These are phyloP conservation scores for Phaeophleospora eucalypticola DNA, from an alignment of 2,329 filamentous ascomycete species.

Conservation along the genomic window DNA sequence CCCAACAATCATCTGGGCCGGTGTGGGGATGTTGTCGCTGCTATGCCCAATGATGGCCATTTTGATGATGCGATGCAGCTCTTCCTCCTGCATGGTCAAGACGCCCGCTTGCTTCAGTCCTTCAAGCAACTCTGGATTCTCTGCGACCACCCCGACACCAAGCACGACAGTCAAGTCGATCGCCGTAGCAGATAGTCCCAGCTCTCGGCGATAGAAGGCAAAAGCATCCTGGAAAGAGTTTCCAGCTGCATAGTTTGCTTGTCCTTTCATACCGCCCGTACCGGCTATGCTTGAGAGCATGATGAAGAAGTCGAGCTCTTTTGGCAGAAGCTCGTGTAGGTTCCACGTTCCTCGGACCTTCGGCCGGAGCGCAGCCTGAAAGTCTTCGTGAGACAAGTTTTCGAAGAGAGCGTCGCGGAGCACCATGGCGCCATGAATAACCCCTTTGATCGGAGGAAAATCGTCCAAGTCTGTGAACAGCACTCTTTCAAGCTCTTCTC, in stretches of 20 bases:
- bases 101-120: slow-evolving; percentile 1
- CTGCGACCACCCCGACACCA: slow-evolving; percentile 2
- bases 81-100: slow-evolving; percentile 6
- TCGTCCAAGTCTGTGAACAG: background rate
- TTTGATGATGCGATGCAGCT: slow-evolving; percentile 4
- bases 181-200: slow-evolving; percentile 19
- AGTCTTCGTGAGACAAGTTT: slow-evolving; percentile 20
- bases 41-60: slow-evolving; percentile 4
- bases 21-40: background rate
- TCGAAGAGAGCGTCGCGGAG: slow-evolving; percentile 19
- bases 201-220: slow-evolving; percentile 19
- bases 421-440: slow-evolving; percentile 33
- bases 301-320: slow-evolving; percentile 24
- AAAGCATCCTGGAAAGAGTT: slow-evolving; percentile 24
- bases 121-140: slow-evolving; percentile 7
- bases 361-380: slow-evolving; percentile 5
- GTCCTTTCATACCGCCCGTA: slow-evolving; percentile 13
- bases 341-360: slow-evolving; percentile 31
- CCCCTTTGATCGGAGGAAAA: slow-evolving; percentile 6
- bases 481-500: background rate
- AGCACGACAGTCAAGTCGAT: slow-evolving; percentile 24
- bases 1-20: slow-evolving; percentile 4
- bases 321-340: slow-evolving; percentile 1
- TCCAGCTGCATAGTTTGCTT: slow-evolving; percentile 23
- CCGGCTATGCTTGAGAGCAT: slow-evolving; percentile 19